Evolutionary conservation across 257 asterid species (phyloP), one percentile per base, ranked within the genome.

Genomic region (Solanum piurae): DNA sequence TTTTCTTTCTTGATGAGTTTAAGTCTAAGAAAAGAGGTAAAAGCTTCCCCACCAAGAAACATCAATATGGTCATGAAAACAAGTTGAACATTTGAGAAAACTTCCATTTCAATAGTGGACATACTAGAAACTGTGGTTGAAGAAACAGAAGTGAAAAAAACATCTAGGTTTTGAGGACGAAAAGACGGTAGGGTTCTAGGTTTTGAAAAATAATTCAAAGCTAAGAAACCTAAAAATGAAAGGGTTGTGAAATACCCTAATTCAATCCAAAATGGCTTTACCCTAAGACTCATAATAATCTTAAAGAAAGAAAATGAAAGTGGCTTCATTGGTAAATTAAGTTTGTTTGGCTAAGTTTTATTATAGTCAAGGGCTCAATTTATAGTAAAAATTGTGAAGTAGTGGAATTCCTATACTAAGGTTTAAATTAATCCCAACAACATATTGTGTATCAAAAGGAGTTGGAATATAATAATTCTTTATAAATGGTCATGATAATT

Each of bases 81-180:
- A 33, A 93, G 94, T 36, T 93, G 96, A 13, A 71, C 18, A 40
- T 89, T 80, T 66, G 96, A 92, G 52, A 93, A 92, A n/a, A 84
- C 88, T 87, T 91, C 96, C 95, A 92, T 93, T 73, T 93, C 95
- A 0, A 91, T 72, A 0, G 94, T 89, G 40, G 95, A 87, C 91
- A 91, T 87, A 90, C 96, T 93, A 2, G 96, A 90, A 64, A 92
- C 91, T 0, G 94, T 92, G 21, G 27, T 29, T 6, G 94, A 87
- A 0, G 96, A 93, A 0, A 90, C 93, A 3, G 93, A 89, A 1
- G 92, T 93, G 93, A 91, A 93, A 34, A 92, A 86, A 9, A 93
- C 36, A 72, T 92, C 96, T 0, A 91, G 9, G 11, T 88, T 27
- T 62, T 82, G 68, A 7, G 91, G 93, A 29, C 1, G 18, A 42